Evolutionary conservation across 306 rosid species (phyloP).

Genomic region (Cicer judaicum): DNA sequence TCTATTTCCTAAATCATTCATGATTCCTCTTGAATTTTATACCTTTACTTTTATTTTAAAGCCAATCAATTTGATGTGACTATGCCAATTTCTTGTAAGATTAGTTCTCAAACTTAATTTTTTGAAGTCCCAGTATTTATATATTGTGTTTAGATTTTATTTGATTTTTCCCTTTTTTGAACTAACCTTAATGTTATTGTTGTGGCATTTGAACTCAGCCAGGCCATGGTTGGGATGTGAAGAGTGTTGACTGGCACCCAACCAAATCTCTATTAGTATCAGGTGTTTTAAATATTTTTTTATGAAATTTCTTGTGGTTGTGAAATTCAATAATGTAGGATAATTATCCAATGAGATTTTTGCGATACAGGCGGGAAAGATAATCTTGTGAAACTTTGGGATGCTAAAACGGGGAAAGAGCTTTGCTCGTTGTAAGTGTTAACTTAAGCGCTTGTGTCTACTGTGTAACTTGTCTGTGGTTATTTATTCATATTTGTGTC

Average conservation of each 20-base stretch:
- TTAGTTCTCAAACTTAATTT: background rate
- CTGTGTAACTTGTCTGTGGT: slow-evolving; percentile 16
- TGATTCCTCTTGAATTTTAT: slow-evolving; percentile 6
- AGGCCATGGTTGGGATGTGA: slow-evolving; percentile 99
- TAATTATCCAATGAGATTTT: slow-evolving; percentile 44
- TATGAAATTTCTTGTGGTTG: slow-evolving; percentile 37
- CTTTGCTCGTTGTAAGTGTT: slow-evolving; percentile 88
- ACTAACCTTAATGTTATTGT: slow-evolving; percentile 44
- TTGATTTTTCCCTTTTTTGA: slow-evolving; percentile 10
- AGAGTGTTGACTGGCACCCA: slow-evolving; percentile 99
- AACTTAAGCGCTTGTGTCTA: slow-evolving; percentile 36
- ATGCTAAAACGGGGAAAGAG: slow-evolving; percentile 88
- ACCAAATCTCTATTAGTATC: slow-evolving; percentile 92
- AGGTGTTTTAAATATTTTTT: slow-evolving; percentile 59
- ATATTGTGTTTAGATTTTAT: background rate
- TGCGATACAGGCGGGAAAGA: slow-evolving; percentile 83
- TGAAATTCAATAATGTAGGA: slow-evolving; percentile 30
- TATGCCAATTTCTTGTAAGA: slow-evolving; percentile 28
- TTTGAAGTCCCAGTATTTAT: slow-evolving; percentile 25
- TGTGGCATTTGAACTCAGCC: slow-evolving; percentile 88
- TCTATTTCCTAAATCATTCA: background rate
- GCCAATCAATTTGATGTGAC: slow-evolving; percentile 22
- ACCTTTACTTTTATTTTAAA: slow-evolving; percentile 15
- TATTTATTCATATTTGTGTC: slow-evolving; percentile 37
- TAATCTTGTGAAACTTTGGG: slow-evolving; percentile 98